A percentile compares a stretch with the other conserved stretches of the same genome.
Conservation (phyloP, 495 filamentous ascomycete genomes). For the Articulospora tetracladia region DNA sequence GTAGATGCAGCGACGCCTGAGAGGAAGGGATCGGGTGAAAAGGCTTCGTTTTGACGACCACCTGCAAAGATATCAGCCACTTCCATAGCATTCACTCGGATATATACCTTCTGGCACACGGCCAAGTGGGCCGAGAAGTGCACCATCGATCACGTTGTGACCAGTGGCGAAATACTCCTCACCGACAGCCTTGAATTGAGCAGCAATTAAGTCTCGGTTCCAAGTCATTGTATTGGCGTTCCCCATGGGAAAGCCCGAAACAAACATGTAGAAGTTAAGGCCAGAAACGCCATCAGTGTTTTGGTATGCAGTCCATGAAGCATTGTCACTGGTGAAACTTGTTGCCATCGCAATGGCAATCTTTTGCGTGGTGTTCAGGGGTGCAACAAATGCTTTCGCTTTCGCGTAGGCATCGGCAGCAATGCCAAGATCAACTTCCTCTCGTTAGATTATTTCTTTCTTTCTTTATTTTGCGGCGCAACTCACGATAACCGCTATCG, state of each 20-base stretch:
- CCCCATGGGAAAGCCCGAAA: constrained; percentile 31
- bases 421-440: constrained; percentile 21
- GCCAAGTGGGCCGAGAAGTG: too few species aligned
- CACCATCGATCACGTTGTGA: too few species aligned
- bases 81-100: too few species aligned
- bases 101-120: too few species aligned
- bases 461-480: too few species aligned
- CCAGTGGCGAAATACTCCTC: too few species aligned
- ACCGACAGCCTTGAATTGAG: constrained; percentile 44
- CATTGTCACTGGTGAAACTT: background rate
- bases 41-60: constrained; percentile 51
- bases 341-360: background rate
- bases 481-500: too few species aligned
- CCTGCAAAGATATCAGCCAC: background rate
- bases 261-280: constrained; percentile 30
- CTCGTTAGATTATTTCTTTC: background rate
- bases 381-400: constrained; percentile 44
- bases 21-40: constrained; percentile 44
- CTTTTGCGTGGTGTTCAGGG: constrained; percentile 56
- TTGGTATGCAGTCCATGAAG: background rate
- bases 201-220: constrained; percentile 46
- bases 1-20: constrained; percentile 40
- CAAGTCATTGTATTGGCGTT: constrained; percentile 48
- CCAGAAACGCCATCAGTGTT: background rate
- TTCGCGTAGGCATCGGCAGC: constrained; percentile 45